phyloP scores from a whole-genome alignment of 2,329 filamentous ascomycete species.

The Aspergillus sp. region DNA sequence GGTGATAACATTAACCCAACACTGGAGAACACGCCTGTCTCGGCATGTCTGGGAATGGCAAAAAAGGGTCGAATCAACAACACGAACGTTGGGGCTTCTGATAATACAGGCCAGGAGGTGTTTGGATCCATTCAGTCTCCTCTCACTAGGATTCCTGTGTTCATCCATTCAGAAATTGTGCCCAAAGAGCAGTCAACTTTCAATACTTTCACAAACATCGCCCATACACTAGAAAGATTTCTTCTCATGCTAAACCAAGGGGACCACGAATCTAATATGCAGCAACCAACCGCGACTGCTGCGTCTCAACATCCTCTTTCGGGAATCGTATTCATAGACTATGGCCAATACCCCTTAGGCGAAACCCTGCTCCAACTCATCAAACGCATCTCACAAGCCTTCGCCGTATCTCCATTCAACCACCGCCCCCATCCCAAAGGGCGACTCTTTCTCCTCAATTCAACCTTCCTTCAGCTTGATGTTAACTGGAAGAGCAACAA shows the following conservation, averaged over 20 bases:
- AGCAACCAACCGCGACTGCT: background rate
- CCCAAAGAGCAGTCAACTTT: background rate
- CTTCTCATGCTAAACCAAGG: background rate
- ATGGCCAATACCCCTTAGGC: constrained; percentile 17
- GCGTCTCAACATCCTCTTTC: constrained; percentile 5
- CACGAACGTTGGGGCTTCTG: background rate
- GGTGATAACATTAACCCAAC: background rate
- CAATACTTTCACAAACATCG: background rate
- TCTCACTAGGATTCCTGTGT: constrained; percentile 29
- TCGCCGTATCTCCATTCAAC: constrained; percentile 1
- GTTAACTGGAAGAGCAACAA: constrained; percentile 15
- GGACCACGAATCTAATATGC: background rate
- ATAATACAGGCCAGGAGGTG: background rate
- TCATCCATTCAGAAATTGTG: constrained; percentile 9
- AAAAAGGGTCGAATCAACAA: background rate
- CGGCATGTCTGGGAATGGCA: background rate
- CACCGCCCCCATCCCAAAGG: constrained; percentile 20
- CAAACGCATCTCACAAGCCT: constrained; percentile 14
- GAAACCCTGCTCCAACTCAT: constrained; percentile 25
- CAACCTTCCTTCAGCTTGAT: constrained; percentile 20
- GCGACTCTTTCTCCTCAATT: constrained; percentile 35
- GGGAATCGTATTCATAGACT: constrained; percentile 32
- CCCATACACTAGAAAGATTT: constrained; percentile 1
- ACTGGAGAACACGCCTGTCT: background rate
- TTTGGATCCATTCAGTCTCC: constrained; percentile 17